Evolutionary conservation across 1,139 yeast genomes (phyloP), one percentile per base, ranked within the genome.

Genomic region (Sporopachydermia cereana): DNA sequence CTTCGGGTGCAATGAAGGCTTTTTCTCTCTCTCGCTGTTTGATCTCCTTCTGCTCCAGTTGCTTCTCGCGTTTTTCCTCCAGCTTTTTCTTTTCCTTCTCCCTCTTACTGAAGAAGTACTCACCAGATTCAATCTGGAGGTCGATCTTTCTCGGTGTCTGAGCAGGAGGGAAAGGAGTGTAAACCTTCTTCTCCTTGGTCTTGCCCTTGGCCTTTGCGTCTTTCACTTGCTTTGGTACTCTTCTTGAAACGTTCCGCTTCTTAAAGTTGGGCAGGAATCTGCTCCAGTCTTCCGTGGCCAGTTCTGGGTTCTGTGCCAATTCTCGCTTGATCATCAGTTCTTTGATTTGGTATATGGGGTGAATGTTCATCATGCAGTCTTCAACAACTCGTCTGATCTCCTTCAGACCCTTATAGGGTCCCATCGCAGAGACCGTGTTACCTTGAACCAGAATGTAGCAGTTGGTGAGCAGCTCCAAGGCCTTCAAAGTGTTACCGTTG

Each of bases 101-200:
- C 55, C 70, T 75, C 67, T 85, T 84, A 49, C 86, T 85, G 67
- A 91, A 72, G 77, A 91, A 91, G 69, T 86, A 91, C 64, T 93
- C 98, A 76, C 99, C 99, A 70, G 94, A 81, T 67, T 91, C 98
- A 66, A 93, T 88, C 68, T 89, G 95, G 61, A 89, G 69, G 76
- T 93, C 99, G 64, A 93, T 73, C 84, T 91, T 89, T 72, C 98
- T 82, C 59, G 97, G 98, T 54, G 77, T 76, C 67, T 86, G 99
- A 48, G 86, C 85, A 54, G 98, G 98, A 66, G 99, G 99, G 88
- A 93, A 93, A 59, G 98, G 98, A 27, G 98, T 91, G 75, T 91
- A 91, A 2, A 77, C 81, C 67, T 80, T 86, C 84, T 84, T 84
- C 63, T 82, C 84, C 55, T 68, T 74, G 57, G 63, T 66, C 54